Base-by-base conservation (phyloP, 306 rosid genomes). In the Vachellia pachyceras region DNA sequence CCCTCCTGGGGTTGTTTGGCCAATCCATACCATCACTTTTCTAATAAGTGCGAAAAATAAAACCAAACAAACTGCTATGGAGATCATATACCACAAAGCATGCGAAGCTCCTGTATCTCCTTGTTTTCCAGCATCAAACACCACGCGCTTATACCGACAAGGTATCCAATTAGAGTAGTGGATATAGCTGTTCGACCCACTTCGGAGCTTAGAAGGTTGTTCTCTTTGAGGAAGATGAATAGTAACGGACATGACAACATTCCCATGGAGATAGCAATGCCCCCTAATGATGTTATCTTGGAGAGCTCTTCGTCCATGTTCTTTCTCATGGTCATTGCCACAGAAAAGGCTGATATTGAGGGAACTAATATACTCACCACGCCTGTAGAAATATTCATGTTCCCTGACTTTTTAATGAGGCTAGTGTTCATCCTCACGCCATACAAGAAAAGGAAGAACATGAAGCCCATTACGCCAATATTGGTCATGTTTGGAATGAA, bases 131-230 rank as follows among this genome's bases (percentile, higher is more conserved):
- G 97, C 91, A 65, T 91, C 97, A 52, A 93, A 90, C 14, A 69
- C 61, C 1, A 86, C 0, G 91, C 0, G 0, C 57, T 2, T 0
- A 88, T 7, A 18, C 92, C 93, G 0, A 93, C 13, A 0, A 79
- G 20, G 2, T 95, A 97, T 17, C 91, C 72, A 29, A 95, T 75
- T 0, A 95, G 39, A 1, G 94, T 73, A 0, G 45, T 72, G 5
- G 97, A 79, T 45, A 90, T 63, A 0, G 97, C 79, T 58, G 87
- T 22, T 29, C 87, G 57, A 0, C 97, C 99, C 0, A 91, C 68
- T 37, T 95, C 97, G 0, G 99, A 93, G 77, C 90, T 93, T 3
- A 95, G 39, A 18, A 93, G 97, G 63, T 95, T 93, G 36, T 90
- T 86, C 80, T 95, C 97, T 74, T 81, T 74, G 0, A 95, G 89